Evolutionary conservation across 164 flowering plant genomes (phyloP), one percentile per base, ranked within the genome.

Genomic region (Vitis rotundifolia): DNA sequence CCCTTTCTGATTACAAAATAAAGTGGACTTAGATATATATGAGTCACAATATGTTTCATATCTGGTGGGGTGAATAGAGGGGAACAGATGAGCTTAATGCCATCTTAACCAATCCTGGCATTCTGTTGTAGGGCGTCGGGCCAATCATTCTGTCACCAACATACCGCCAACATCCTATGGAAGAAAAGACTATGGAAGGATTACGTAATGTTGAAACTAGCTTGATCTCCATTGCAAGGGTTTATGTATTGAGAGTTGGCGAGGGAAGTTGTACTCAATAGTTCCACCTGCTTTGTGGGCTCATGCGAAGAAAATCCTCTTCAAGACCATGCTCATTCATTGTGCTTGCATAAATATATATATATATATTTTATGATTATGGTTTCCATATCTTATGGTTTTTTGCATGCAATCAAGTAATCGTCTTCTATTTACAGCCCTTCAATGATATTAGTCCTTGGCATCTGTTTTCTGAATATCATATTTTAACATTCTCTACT

Each of bases 151-250:
- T 26, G 74, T 84, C 22, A 66, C 82, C 67, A 79, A 80, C 74
- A 76, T 84, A 73, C 90, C 88, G 51, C 87, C 98, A 31, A 44
- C 89, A 72, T 80, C 90, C 19, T 89, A 83, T 61, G 88, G 85
- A 77, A 79, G 93, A 78, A 90, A 85, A 75, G 96, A 90, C 74
- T 84, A 74, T 66, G 91, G 89, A 81, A 87, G 87, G 79, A 88
- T 89, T 64, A 53, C 74, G 6, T 87, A 76, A 80, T 19, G 28
- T 61, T 58, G 73, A 65, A 67, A 62, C 61, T 52, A 16, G 54
- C 73, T 62, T 62, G 9, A 64, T 55, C 31, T 52, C 64, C 47
- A 29, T 49, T 18, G 14, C 61, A 65, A 59, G 69, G 61, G 75
- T 22, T 69, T 76, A 59, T 68, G 37, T 63, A 67, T 77, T 61